These are phyloP conservation scores for Trametes cubensis DNA, from an alignment of 768 basidiomycete genomes.

Conservation along the genomic window DNA sequence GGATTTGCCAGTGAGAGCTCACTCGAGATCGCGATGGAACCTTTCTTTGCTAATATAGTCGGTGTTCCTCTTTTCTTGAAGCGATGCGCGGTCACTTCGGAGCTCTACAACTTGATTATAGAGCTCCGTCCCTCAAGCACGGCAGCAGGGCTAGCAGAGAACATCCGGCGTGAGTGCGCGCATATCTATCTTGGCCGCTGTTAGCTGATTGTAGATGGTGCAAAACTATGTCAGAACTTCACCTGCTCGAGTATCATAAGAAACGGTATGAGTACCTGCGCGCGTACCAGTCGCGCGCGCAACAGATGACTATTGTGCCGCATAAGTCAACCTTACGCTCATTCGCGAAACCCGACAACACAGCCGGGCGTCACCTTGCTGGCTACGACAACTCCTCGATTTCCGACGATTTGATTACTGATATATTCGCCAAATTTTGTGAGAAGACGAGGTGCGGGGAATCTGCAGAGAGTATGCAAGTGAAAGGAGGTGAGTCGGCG, in stretches of 20 bases:
- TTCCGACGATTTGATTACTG: constrained; percentile 28
- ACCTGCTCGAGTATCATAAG: background rate
- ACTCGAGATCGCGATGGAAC: background rate
- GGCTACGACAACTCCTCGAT: constrained; percentile 19
- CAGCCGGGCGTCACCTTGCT: background rate
- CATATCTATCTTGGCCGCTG: background rate
- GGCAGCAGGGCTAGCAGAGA: constrained; percentile 27
- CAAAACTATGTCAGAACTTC: background rate
- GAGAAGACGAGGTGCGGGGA: constrained; percentile 21
- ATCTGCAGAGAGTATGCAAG: constrained; percentile 10
- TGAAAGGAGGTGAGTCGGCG: background rate
- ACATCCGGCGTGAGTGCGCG: constrained; percentile 28
- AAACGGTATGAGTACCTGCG: background rate
- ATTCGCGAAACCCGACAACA: background rate
- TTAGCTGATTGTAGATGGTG: background rate
- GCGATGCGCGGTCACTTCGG: constrained; percentile 26
- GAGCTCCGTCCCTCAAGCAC: constrained; percentile 28
- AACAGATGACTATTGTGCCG: background rate
- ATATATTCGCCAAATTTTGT: constrained; percentile 26
- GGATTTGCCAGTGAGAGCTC: background rate
- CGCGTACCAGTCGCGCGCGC: background rate
- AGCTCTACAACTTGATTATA: constrained; percentile 32
- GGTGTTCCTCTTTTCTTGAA: constrained; percentile 30
- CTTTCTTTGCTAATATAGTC: constrained; percentile 2
- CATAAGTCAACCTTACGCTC: background rate